Conservation (phyloP, 2,329 filamentous ascomycete species). For the Polytolypa hystricis region DNA sequence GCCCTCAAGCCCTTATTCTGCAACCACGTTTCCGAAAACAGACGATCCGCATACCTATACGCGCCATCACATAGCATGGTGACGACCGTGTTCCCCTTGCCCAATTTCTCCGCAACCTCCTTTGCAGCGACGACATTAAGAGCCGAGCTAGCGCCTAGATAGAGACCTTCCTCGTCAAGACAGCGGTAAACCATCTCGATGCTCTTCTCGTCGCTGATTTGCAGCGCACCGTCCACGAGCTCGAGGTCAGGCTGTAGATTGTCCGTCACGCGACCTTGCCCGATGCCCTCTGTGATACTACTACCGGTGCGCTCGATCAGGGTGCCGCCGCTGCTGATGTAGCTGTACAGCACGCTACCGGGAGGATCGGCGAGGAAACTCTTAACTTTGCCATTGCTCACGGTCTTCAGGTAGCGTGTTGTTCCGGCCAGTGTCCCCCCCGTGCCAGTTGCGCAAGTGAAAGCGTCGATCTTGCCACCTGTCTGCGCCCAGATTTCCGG, state of each 20-base stretch:
- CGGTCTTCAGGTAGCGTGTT: conserved; percentile 79
- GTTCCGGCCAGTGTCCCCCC: conserved; percentile 82
- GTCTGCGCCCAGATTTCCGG: conserved; percentile 98
- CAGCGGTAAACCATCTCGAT: conserved; percentile 97
- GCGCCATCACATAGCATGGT: conserved; percentile 92
- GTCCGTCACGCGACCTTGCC: conserved; percentile 91
- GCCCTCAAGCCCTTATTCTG: conserved; percentile 70
- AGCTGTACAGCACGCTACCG: conserved; percentile 84
- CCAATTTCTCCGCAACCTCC: conserved; percentile 83
- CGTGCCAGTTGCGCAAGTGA: conserved; percentile 90
- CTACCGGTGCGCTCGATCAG: conserved; percentile 70
- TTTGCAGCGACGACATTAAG: conserved; percentile 93
- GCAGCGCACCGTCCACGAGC: conserved; percentile 71
- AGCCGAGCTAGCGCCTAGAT: conserved; percentile 85
- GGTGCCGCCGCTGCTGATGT: conserved; percentile 74
- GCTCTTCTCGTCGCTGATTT: conserved; percentile 83
- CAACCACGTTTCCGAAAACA: conserved; percentile 90
- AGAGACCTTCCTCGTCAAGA: conserved; percentile 89
- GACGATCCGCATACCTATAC: conserved; percentile 88
- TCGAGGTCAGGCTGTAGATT: conserved; percentile 79
- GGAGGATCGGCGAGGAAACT: conserved; percentile 88
- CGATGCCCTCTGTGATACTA: conserved; percentile 95
- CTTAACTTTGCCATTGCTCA: conserved; percentile 66
- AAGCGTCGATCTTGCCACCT: conserved; percentile 72
- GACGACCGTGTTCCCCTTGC: conserved; percentile 79